Evolutionary conservation across 257 asterid genomes (phyloP), one percentile per base, ranked within the genome.

Genomic region (Solanum rostratum): DNA sequence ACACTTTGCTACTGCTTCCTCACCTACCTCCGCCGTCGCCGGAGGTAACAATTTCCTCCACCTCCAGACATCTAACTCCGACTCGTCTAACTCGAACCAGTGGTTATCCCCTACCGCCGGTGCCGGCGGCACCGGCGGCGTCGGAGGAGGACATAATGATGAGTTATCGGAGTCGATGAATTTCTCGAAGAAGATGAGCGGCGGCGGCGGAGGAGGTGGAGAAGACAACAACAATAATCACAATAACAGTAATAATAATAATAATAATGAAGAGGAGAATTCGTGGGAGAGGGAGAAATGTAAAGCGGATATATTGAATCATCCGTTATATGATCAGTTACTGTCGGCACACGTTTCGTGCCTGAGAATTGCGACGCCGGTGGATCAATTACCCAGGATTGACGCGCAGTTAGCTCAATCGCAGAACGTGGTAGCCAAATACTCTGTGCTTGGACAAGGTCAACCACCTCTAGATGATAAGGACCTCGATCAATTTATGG

Each of bases 401-500:
- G 99, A 96, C 83, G 98, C 99, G 2, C 99, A 96, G 97, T 87
- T 96, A 12, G 98, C 94, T 3, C 98, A 92, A 91, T 93, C 98
- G 46, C 98, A 92, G 84, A 94, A 92, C 90, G 97, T 95, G 8
- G 98, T 93, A 22, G 94, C 97, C 19, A 96, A 95, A 87, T 96
- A 96, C 60, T 93, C 99, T 16, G 91, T 93, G 33, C 94, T 93
- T 18, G 97, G 90, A 1, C 92, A 91, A 4, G 90, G 90, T 74
- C 96, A 90, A 22, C 96, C 86, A 3, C 90, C 90, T 12, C 87
- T 91, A 3, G 93, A 91, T 65, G 92, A 93, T 63, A 92, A 91
- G 73, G 98, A 95, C 92, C 99, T 96, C 83, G 98, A 96, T 91
- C 92, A 93, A 84, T 96, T 96, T 92, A 95, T 96, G 99, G 99